phyloP scores from a whole-genome alignment of 345 rosid genomes.

The Noccaea bulbosa region DNA sequence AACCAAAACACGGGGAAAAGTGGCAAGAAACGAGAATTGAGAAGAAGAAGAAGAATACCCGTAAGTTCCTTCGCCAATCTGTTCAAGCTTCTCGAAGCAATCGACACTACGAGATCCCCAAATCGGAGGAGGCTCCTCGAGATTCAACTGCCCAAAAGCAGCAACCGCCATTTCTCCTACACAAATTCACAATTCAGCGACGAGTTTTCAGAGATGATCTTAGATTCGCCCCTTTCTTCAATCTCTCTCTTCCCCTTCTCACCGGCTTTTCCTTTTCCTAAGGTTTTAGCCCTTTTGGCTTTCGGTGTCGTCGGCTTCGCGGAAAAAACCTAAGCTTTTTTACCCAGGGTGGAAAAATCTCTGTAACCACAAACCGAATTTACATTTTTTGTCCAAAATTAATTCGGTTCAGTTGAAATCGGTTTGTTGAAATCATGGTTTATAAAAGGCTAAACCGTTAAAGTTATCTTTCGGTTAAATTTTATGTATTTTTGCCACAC shows the following conservation, averaged over 20 bases:
- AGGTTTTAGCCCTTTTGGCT: slow-evolving; percentile 30
- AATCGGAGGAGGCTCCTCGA: slow-evolving; percentile 62
- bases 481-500: too few species aligned
- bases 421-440: too few species aligned
- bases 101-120: slow-evolving; percentile 90
- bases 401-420: too few species aligned
- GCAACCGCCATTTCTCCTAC: slow-evolving; percentile 56
- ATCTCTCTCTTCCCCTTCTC: slow-evolving; percentile 10
- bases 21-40: not conserved
- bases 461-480: not conserved
- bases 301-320: slow-evolving; percentile 22
- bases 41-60: slow-evolving; percentile 48
- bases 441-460: not conserved
- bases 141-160: slow-evolving; percentile 65
- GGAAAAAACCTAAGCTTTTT: slow-evolving; percentile 28
- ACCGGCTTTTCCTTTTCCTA: not conserved
- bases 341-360: not conserved
- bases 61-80: slow-evolving; percentile 89
- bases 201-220: not conserved
- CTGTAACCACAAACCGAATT: not conserved
- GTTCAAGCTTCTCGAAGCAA: slow-evolving; percentile 83
- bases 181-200: not conserved
- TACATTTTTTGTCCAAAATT: too few species aligned
- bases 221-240: not conserved
- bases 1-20: too few species aligned